Percentiles rank a stretch among this genome's conserved stretches.
Conservation (phyloP, 345 rosid species). For the Microthlaspi erraticum region DNA sequence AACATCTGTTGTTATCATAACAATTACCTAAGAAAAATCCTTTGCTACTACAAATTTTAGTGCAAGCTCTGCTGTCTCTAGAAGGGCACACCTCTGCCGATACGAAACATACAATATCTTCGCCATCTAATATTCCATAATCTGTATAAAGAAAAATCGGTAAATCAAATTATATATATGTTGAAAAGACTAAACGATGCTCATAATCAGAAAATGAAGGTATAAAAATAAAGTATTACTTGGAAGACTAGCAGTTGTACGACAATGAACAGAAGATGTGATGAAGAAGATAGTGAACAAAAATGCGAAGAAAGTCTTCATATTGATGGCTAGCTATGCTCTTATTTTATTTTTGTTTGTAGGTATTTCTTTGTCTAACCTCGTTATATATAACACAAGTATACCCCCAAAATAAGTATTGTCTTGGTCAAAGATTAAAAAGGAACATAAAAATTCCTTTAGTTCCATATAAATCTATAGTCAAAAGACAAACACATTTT, state of each 20-base stretch:
- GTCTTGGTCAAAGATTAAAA: background rate
- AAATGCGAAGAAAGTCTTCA: background rate
- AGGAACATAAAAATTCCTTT: too few relatives aligned
- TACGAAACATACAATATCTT: too few relatives aligned
- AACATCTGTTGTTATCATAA: background rate
- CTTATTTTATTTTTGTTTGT: background rate
- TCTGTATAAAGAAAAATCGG: background rate
- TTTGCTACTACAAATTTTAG: too few relatives aligned
- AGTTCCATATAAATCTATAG: too few relatives aligned
- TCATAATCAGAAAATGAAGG: background rate
- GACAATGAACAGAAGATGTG: background rate
- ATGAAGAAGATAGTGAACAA: background rate
- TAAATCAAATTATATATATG: too few relatives aligned
- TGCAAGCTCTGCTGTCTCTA: too few relatives aligned
- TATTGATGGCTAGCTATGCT: background rate
- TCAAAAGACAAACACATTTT: too few relatives aligned
- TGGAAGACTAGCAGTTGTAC: background rate
- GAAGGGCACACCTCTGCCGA: too few relatives aligned
- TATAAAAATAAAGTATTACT: background rate
- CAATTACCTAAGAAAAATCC: too few relatives aligned
- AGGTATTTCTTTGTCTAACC: background rate
- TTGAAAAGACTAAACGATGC: background rate
- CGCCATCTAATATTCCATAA: background rate
- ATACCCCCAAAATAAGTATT: background rate
- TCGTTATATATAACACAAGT: background rate